Percentiles rank a stretch among this genome's conserved stretches.
Evolutionary conservation across 208 protist genomes (phyloP).

Genomic region (Acanthamoeba lenticulata): DNA sequence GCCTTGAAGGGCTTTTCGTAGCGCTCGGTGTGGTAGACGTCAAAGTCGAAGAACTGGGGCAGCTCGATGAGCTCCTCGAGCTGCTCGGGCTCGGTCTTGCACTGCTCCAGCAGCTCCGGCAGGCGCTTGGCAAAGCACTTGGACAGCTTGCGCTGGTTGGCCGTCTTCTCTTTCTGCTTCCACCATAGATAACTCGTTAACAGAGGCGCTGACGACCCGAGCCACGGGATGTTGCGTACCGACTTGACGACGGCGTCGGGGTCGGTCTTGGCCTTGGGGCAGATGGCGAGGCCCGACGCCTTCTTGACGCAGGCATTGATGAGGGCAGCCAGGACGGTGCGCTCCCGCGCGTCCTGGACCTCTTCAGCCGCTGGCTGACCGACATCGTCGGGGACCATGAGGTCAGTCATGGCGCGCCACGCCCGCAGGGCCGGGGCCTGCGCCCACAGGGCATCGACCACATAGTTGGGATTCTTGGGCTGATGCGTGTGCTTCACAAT

Average conservation of each 20-base stretch:
- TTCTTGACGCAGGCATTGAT: constrained; percentile 70
- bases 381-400: too few relatives aligned
- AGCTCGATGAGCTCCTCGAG: constrained; percentile 56
- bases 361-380: too few relatives aligned
- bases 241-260: constrained; percentile 16
- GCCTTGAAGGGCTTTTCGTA: neutral
- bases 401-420: constrained; percentile 4
- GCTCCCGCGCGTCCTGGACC: neutral
- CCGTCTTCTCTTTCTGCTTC: constrained; percentile 26
- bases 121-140: constrained; percentile 48
- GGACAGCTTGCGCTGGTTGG: constrained; percentile 23
- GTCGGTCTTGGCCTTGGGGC: constrained; percentile 52
- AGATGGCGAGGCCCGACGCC: constrained; percentile 44
- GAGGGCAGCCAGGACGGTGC: neutral
- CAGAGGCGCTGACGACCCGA: neutral
- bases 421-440: neutral
- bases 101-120: constrained; percentile 36
- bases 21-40: constrained; percentile 32
- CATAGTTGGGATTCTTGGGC: constrained; percentile 66
- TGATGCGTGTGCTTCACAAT: constrained; percentile 51
- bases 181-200: too few relatives aligned
- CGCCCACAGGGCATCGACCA: constrained; percentile 53
- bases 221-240: neutral
- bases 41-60: constrained; percentile 59
- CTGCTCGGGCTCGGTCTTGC: constrained; percentile 19